Evolutionary conservation across 1,284 basidiomycete species (phyloP), one percentile per base, ranked within the genome.

Genomic region (Hymenochaete sp.): DNA sequence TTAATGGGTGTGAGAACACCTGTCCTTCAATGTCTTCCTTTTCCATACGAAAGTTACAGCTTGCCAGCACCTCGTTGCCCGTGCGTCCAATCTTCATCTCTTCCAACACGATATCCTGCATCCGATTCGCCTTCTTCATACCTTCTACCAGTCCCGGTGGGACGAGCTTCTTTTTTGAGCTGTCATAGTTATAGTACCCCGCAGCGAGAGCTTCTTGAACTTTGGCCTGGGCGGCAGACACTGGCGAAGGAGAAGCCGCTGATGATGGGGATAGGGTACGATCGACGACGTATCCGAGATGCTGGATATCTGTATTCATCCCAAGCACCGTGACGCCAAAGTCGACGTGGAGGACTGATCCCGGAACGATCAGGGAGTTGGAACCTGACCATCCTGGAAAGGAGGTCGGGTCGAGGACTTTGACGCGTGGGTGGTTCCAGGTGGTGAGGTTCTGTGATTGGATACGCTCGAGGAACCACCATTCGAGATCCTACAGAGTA

Each of bases 401-500:
- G 1, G 64, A 67, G 35, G 62, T 61, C 32, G 67, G 61, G 4
- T 63, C 64, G 44, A 72, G 61, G 33, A 74, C 69, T 26, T 68
- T 70, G 6, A 75, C 67, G 18, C 70, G 62, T 3, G 72, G 71
- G 45, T 73, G 72, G 52, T 68, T 70, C 73, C 73, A 75, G 16
- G 72, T 75, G 8, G 69, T 64, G 14, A 72, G 62, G 50, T 73
- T 72, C 19, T 63, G 59, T 26, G 57, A 59, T 52, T 68, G 68
- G 65, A 77, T 75, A 54, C 68, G 67, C 48, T 73, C 72, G 22
- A 70, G 62, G 56, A 72, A 74, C 70, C 70, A 74, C 73, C 73
- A 75, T 49, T 67, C 65, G 14, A 77, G 56, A 52, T 77, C 73
- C 70, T 70, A 38, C 36, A 42, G 21, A 4, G 25, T n/a, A 21